phyloP scores from a whole-genome alignment of 108 stramenopile genomes.

The Skeletonema grethae region DNA sequence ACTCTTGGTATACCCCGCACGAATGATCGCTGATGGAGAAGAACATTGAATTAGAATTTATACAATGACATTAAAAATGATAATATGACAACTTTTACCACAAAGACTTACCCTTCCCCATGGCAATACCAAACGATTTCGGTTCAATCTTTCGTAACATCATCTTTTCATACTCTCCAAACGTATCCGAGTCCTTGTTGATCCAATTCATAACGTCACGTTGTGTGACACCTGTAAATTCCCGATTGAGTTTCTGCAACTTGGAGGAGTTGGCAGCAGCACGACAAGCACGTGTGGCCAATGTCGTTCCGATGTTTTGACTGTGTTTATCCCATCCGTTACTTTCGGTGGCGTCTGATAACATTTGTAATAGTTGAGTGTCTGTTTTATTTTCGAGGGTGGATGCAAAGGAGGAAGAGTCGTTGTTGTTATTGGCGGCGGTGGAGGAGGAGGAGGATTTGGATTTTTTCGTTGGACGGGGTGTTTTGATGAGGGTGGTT shows the following conservation, averaged over 20 bases:
- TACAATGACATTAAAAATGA: too few species aligned
- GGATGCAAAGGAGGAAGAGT: background rate
- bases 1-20: constrained; percentile 28
- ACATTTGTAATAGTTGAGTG: constrained; percentile 3
- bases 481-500: background rate
- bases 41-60: too few species aligned
- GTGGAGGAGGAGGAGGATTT: background rate
- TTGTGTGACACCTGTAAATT: constrained; percentile 10
- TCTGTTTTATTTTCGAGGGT: constrained; percentile 16
- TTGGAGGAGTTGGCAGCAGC: constrained; percentile 14
- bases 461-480: background rate
- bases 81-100: too few species aligned
- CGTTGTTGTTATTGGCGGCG: background rate
- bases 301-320: constrained; percentile 13
- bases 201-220: constrained; percentile 28
- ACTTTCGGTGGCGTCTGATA: constrained; percentile 4
- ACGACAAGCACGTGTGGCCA: constrained; percentile 20
- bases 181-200: background rate
- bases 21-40: constrained; percentile 16
- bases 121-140: constrained; percentile 29
- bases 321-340: constrained; percentile 18
- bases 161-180: constrained; percentile 21
- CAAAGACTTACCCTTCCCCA: too few species aligned
- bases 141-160: constrained; percentile 21
- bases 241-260: background rate